phyloP scores from a whole-genome alignment of 2,329 filamentous ascomycete genomes.

The Phialophora chinensis region DNA sequence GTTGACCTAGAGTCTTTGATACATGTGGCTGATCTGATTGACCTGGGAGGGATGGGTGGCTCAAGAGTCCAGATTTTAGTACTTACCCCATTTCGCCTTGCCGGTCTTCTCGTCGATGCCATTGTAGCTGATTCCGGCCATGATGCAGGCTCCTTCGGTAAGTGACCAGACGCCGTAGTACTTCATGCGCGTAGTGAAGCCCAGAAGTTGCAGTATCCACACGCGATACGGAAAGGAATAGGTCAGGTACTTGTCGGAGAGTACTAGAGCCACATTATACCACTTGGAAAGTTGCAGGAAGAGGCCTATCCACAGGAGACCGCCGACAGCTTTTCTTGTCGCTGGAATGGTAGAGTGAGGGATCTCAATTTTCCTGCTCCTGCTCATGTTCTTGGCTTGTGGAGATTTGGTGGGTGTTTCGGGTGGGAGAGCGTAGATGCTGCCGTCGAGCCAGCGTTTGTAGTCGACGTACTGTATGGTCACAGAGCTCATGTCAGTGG shows the following conservation, averaged over 20 bases:
- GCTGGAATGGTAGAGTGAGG: constrained; percentile 89
- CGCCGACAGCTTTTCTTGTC: constrained; percentile 72
- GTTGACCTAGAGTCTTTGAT: too few species aligned
- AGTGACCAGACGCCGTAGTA: constrained; percentile 97
- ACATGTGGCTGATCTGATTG: neutral
- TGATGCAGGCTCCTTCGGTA: constrained; percentile 91
- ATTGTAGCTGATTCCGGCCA: constrained; percentile 92
- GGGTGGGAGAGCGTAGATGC: constrained; percentile 87
- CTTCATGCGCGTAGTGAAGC: constrained; percentile 81
- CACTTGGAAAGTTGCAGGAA: constrained; percentile 75
- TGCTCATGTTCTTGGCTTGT: neutral
- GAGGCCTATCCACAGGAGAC: constrained; percentile 77
- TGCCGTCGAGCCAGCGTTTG: constrained; percentile 86
- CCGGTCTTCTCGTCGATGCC: constrained; percentile 84
- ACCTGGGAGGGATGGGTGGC: neutral
- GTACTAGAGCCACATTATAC: constrained; percentile 69
- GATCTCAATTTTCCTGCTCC: constrained; percentile 80
- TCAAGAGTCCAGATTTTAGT: neutral
- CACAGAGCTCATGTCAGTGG: neutral
- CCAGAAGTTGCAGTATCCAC: constrained; percentile 82
- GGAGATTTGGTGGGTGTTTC: constrained; percentile 41
- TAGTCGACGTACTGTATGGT: constrained; percentile 76
- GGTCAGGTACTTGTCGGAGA: constrained; percentile 69
- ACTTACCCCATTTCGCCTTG: constrained; percentile 73
- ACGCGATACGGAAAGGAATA: constrained; percentile 75